These are phyloP conservation scores for Anacardium occidentale DNA, from an alignment of 345 rosid species.

Conservation along the genomic window DNA sequence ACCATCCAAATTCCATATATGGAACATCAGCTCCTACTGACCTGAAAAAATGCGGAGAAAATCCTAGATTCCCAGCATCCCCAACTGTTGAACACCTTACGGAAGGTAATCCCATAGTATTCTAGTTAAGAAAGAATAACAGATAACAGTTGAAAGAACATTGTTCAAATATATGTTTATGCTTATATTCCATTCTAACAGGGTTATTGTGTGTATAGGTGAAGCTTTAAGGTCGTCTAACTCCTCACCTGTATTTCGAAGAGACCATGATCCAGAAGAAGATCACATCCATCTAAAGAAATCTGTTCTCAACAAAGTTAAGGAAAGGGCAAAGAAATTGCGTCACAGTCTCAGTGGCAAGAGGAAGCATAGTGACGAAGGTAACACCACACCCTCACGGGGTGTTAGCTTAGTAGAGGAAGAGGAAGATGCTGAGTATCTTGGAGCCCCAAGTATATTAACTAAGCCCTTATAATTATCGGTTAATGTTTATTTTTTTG, in stretches of 20 bases:
- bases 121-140: background rate
- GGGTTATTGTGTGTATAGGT: constrained; percentile 21
- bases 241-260: constrained; percentile 19
- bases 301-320: constrained; percentile 68
- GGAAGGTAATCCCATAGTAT: background rate
- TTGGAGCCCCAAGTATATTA: constrained; percentile 70
- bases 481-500: background rate
- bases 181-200: background rate
- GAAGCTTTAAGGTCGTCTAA: constrained; percentile 40
- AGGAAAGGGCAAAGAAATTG: constrained; percentile 64
- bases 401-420: constrained; percentile 37
- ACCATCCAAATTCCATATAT: constrained; percentile 20
- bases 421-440: constrained; percentile 58
- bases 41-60: constrained; percentile 32
- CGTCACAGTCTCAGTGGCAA: constrained; percentile 45
- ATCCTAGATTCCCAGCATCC: constrained; percentile 31
- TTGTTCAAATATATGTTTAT: no score
- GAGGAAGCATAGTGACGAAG: constrained; percentile 49
- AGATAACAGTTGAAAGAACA: background rate
- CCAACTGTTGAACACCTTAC: constrained; percentile 35
- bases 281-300: constrained; percentile 47
- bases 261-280: constrained; percentile 40
- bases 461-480: background rate
- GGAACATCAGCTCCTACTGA: constrained; percentile 36
- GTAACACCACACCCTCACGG: constrained; percentile 45